These are phyloP conservation scores for Volvariella surrecta DNA, from an alignment of 1,284 basidiomycete species.

Conservation along the genomic window DNA sequence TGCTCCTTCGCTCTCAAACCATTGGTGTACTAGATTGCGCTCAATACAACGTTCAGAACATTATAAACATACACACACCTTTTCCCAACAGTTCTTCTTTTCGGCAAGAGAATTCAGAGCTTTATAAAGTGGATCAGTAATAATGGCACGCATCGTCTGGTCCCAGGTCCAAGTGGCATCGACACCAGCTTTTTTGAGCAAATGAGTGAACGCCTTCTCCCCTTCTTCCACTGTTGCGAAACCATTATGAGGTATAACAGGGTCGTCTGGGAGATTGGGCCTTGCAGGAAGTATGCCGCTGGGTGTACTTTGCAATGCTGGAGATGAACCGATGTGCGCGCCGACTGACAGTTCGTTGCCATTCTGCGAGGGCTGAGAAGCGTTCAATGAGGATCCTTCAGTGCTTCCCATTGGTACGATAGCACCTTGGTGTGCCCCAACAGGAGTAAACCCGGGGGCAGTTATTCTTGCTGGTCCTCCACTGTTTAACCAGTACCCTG, in stretches of 20 bases:
- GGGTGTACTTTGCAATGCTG: slow-evolving; percentile 46
- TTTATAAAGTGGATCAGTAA: slow-evolving; percentile 97
- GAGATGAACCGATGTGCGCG: slow-evolving; percentile 40
- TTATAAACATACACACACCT: slow-evolving; percentile 40
- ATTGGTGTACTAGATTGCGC: slow-evolving; percentile 58
- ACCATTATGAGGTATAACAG: slow-evolving; percentile 80
- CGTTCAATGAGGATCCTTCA: slow-evolving; percentile 30
- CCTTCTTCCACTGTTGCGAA: slow-evolving; percentile 84
- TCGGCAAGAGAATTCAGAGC: slow-evolving; percentile 89
- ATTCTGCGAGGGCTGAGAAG: slow-evolving; percentile 34
- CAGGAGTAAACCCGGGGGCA: slow-evolving; percentile 34
- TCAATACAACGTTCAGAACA: background rate
- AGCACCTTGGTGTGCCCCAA: slow-evolving; percentile 32
- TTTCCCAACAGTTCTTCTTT: slow-evolving; percentile 90
- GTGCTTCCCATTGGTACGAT: slow-evolving; percentile 31
- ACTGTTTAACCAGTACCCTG: slow-evolving; percentile 15
- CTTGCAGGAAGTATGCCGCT: slow-evolving; percentile 58
- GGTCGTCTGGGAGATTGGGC: slow-evolving; percentile 76
- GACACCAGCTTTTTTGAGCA: slow-evolving; percentile 83
- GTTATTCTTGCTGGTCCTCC: slow-evolving; percentile 17
- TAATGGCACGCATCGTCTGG: slow-evolving; percentile 93
- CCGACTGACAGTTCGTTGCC: slow-evolving; percentile 40
- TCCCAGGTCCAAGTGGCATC: slow-evolving; percentile 97
- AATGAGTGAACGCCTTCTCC: slow-evolving; percentile 87
- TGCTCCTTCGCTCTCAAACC: slow-evolving; percentile 64